Conservation (phyloP, 129 eudicot genomes). For the Centaurea solstitialis region DNA sequence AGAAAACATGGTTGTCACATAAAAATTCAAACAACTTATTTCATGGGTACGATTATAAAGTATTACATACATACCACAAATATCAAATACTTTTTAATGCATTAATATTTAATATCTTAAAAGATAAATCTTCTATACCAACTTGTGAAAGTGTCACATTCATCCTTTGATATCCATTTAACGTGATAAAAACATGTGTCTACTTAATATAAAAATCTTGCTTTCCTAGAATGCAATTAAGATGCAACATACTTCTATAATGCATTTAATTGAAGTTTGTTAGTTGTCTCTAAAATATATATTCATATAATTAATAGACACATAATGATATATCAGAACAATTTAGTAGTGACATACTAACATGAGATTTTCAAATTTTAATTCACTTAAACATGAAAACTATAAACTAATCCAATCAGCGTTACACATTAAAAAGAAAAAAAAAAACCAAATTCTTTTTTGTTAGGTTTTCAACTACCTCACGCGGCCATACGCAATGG, state of each 20-base stretch:
- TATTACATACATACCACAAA: not conserved
- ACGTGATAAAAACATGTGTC: too few species aligned
- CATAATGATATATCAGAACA: too few species aligned
- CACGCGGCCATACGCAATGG: conserved; percentile 52
- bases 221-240: too few species aligned
- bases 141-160: not conserved
- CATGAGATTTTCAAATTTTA: not conserved
- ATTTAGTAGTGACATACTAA: too few species aligned
- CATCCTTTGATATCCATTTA: not conserved
- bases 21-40: not conserved
- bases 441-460: not conserved
- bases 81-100: not conserved
- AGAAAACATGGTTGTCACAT: not conserved
- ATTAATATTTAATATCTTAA: not conserved
- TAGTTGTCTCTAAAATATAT: too few species aligned
- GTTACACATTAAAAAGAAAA: not conserved
- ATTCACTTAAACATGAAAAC: not conserved
- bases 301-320: too few species aligned
- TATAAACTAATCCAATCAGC: not conserved
- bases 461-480: conserved; percentile 19
- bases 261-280: too few species aligned
- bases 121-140: not conserved
- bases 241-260: too few species aligned
- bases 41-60: not conserved
- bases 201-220: too few species aligned